These are phyloP conservation scores for Daldinia grandis DNA, from an alignment of 495 filamentous ascomycete species.

Conservation along the genomic window DNA sequence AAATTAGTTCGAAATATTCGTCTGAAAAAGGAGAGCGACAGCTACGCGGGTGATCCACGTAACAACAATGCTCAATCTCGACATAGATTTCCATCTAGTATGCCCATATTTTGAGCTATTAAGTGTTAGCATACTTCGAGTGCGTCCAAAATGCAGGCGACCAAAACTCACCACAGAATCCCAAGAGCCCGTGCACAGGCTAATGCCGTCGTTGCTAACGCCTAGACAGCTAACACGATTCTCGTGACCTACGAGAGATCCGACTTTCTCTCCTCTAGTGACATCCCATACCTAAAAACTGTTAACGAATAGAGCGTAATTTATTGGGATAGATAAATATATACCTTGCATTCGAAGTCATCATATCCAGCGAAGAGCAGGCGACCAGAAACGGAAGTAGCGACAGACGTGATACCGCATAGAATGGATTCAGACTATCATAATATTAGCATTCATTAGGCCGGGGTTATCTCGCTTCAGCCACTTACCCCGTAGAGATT, in stretches of 20 bases:
- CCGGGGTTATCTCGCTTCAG: not conserved
- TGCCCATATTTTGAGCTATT: conserved; percentile 88
- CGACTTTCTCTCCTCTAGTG: conserved; percentile 94
- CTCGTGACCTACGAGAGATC: conserved; percentile 94
- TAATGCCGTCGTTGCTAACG: conserved; percentile 98
- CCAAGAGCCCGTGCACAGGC: conserved; percentile 99
- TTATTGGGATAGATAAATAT: not conserved
- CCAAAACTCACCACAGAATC: conserved; percentile 86
- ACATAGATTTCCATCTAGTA: conserved; percentile 53
- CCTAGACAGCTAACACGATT: conserved; percentile 98
- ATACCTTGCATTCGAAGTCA: conserved; percentile 99
- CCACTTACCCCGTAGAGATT: conserved; percentile 90
- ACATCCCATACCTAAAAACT: conserved; percentile 89
- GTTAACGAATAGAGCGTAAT: conserved; percentile 17
- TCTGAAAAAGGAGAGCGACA: conserved; percentile 24
- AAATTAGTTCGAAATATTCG: conserved; percentile 52
- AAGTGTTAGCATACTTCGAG: conserved; percentile 38
- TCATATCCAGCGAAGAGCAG: conserved; percentile 98
- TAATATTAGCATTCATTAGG: conserved; percentile 29
- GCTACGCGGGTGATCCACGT: conserved; percentile 46
- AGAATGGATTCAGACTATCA: conserved; percentile 93
- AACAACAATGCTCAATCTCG: conserved; percentile 6
- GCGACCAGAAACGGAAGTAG: conserved; percentile 95
- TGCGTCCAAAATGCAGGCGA: not conserved
- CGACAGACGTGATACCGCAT: conserved; percentile 97